Evolutionary conservation across 495 filamentous ascomycete genomes (phyloP).

Genomic region (Tuber microsphaerosporum): DNA sequence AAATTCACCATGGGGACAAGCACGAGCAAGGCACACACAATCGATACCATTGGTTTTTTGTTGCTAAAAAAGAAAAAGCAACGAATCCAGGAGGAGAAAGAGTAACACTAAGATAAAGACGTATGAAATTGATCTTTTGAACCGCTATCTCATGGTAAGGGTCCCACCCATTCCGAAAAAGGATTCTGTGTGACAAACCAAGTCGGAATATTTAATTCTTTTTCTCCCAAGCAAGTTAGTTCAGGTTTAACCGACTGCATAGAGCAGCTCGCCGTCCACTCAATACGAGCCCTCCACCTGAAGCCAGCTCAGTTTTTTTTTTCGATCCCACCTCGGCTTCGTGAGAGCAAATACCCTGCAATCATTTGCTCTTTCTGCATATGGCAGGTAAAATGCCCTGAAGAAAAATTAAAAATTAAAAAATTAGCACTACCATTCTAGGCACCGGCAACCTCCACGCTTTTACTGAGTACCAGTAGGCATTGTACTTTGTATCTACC

Average conservation of each 20-base stretch:
- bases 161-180: not conserved
- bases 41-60: not conserved
- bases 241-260: not conserved
- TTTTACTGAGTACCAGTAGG: not conserved
- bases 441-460: not conserved
- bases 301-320: not conserved
- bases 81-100: not conserved
- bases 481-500: not conserved
- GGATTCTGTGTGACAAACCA: not conserved
- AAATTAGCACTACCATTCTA: not conserved
- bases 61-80: not conserved
- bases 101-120: not conserved
- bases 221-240: not conserved
- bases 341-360: not conserved
- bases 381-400: not conserved
- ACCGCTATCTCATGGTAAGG: not conserved
- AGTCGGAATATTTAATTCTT: not conserved
- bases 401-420: not conserved
- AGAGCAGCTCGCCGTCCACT: constrained; percentile 4
- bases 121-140: not conserved
- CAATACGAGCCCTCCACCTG: not conserved
- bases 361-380: not conserved
- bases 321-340: not conserved
- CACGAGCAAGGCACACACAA: not conserved
- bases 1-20: not conserved